phyloP scores from a whole-genome alignment of 371 early-diverging fungal species.

The Mortierella sp. region DNA sequence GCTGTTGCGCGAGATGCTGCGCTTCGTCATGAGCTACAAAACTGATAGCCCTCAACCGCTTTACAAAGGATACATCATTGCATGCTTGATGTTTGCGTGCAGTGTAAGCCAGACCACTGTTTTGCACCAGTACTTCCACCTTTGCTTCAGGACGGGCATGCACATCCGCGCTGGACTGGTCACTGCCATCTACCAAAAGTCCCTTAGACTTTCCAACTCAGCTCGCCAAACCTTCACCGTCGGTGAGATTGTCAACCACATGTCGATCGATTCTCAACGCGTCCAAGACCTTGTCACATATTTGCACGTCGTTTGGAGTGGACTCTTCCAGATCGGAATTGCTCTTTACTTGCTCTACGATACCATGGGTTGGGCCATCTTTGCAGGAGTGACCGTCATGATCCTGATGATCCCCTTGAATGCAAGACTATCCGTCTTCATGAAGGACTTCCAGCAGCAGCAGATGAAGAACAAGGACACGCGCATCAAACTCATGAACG shows the following conservation, averaged over 20 bases:
- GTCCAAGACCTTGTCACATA: constrained; percentile 78
- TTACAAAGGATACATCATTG: constrained; percentile 73
- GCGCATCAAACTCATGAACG: constrained; percentile 93
- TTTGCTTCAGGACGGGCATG: constrained; percentile 82
- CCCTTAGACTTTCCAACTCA: constrained; percentile 81
- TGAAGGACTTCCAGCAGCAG: constrained; percentile 80
- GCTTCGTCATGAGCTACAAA: constrained; percentile 73
- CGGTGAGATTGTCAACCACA: constrained; percentile 86
- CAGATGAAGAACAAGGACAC: constrained; percentile 94
- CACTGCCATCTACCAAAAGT: constrained; percentile 91
- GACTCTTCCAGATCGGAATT: constrained; percentile 90
- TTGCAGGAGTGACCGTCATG: constrained; percentile 92
- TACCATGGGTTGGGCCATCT: constrained; percentile 86
- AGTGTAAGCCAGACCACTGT: constrained; percentile 87
- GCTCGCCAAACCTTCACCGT: constrained; percentile 85
- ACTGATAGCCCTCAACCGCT: constrained; percentile 64
- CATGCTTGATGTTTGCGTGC: constrained; percentile 81
- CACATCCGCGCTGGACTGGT: constrained; percentile 85
- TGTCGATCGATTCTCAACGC: constrained; percentile 92
- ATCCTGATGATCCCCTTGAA: constrained; percentile 81
- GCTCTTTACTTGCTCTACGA: constrained; percentile 84
- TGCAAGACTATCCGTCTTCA: constrained; percentile 66
- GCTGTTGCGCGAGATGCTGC: constrained; percentile 78
- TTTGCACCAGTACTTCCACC: constrained; percentile 93
- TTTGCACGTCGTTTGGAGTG: constrained; percentile 87